Percentiles rank a stretch among this genome's conserved stretches.
Conservation (phyloP, 2,329 filamentous ascomycete genomes). For the Raffaelea arxii region DNA sequence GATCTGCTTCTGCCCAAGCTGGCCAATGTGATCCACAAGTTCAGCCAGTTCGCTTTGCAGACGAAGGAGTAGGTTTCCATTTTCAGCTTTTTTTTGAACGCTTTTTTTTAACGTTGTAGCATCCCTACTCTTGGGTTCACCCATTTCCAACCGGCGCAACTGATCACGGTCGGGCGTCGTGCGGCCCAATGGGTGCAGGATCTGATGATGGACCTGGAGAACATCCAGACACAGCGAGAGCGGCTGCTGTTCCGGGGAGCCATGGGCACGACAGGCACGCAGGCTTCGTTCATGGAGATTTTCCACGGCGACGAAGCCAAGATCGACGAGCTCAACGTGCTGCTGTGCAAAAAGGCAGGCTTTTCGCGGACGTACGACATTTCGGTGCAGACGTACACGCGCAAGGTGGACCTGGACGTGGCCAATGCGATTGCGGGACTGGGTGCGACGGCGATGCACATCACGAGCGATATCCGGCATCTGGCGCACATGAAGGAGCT, state of each 20-base stretch:
- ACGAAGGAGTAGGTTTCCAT: constrained; percentile 21
- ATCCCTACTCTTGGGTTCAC: constrained; percentile 32
- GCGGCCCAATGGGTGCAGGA: constrained; percentile 67
- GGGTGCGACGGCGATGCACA: constrained; percentile 68
- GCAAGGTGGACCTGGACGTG: constrained; percentile 76
- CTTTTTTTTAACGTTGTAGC: constrained; percentile 19
- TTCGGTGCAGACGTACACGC: constrained; percentile 49
- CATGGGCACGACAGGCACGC: constrained; percentile 23
- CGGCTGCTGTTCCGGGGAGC: constrained; percentile 68
- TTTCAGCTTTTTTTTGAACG: not conserved
- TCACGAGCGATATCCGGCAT: constrained; percentile 55
- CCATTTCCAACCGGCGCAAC: constrained; percentile 55
- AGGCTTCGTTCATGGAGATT: constrained; percentile 30
- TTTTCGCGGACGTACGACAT: constrained; percentile 47
- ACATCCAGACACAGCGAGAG: constrained; percentile 58
- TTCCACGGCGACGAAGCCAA: constrained; percentile 40
- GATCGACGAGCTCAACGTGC: constrained; percentile 43
- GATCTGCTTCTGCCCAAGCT: constrained; percentile 70
- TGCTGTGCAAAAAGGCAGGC: constrained; percentile 45
- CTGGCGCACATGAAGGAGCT: constrained; percentile 56
- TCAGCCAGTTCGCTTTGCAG: constrained; percentile 61
- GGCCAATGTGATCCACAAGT: constrained; percentile 67
- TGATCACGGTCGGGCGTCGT: constrained; percentile 55
- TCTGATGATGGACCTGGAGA: constrained; percentile 58
- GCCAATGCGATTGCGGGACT: constrained; percentile 72